Evolutionary conservation across 202 grass and related monocot genomes (phyloP), one percentile per base, ranked within the genome.

Genomic region (Zoysia matrella): DNA sequence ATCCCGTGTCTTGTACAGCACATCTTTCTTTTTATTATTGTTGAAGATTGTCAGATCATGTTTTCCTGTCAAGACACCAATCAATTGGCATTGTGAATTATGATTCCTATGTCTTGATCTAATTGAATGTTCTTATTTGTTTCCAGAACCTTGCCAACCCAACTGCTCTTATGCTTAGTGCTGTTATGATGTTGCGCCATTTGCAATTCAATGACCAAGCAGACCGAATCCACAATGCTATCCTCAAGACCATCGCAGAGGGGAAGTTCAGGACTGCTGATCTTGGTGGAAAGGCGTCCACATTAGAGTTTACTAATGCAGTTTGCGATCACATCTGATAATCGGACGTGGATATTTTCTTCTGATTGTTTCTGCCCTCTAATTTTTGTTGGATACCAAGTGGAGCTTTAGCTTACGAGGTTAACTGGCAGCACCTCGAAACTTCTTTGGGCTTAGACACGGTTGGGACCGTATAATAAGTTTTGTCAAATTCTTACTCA

Each of bases 161-260:
- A 3, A 98, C 95, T 55, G 95, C 95, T 52, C 86, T 98, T 72
- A 73, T 95, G 72, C 80, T 98, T 16, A 98, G 95, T 86, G 75
- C 92, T 83, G 95, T 98, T 81, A 98, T 95, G 95, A 93, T 98
- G 95, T 69, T 98, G 56, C 89, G 92, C 42, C 95, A 98, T 77
- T 62, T 98, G 82, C 81, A 91, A 80, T 82, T 95, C 73, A 93
- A 81, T 1, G 81, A 92, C 67, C 82, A 98, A 88, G 92, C 95
- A 60, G 90, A 98, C 52, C 82, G 68, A 63, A 98, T 98, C 80
- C 92, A 98, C 51, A 86, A 67, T 5, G 95, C 95, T 65, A 95
- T 98, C 77, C 89, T 98, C 30, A 85, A 83, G 61, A 95, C 92
- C 6, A 95, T 98, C 14, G 66, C 92, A 1, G 89, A 98, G 63